Evolutionary conservation across 108 stramenopile species (phyloP).

Genomic region (Epipyxis sp.): DNA sequence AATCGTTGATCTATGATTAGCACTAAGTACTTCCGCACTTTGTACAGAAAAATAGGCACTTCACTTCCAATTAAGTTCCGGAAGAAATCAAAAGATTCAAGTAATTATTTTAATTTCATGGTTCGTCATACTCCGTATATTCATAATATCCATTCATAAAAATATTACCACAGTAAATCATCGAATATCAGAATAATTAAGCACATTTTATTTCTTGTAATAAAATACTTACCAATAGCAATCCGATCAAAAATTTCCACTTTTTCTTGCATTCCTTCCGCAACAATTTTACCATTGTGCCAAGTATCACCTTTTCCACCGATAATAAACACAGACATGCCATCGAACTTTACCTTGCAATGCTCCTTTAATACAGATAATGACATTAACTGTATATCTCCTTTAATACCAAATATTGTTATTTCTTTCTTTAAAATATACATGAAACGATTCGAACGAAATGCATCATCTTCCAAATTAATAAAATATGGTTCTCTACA

Average conservation of each 20-base stretch:
- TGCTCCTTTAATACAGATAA: conserved; percentile 46
- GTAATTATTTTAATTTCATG: no score
- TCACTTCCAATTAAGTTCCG: no score
- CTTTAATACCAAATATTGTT: conserved; percentile 50
- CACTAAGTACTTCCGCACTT: no score
- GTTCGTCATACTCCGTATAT: no score
- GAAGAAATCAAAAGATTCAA: no score
- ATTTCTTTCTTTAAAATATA: conserved; percentile 49
- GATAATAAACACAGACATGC: conserved; percentile 48
- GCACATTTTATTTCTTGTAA: no score
- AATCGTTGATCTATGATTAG: no score
- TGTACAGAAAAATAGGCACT: no score
- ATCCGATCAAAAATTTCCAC: background rate
- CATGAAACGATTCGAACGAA: conserved; percentile 58
- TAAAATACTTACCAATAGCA: no score
- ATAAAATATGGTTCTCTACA: conserved; percentile 2
- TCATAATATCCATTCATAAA: no score
- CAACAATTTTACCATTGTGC: conserved; percentile 51
- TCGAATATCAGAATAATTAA: no score
- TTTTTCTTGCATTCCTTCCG: conserved; percentile 39
- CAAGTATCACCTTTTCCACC: conserved; percentile 52
- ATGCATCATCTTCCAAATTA: conserved; percentile 61
- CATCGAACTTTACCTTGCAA: conserved; percentile 40
- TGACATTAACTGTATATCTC: conserved; percentile 60
- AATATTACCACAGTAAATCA: no score